Evolutionary conservation across 257 asterid genomes (phyloP).

Genomic region (Solanum medicagineum): DNA sequence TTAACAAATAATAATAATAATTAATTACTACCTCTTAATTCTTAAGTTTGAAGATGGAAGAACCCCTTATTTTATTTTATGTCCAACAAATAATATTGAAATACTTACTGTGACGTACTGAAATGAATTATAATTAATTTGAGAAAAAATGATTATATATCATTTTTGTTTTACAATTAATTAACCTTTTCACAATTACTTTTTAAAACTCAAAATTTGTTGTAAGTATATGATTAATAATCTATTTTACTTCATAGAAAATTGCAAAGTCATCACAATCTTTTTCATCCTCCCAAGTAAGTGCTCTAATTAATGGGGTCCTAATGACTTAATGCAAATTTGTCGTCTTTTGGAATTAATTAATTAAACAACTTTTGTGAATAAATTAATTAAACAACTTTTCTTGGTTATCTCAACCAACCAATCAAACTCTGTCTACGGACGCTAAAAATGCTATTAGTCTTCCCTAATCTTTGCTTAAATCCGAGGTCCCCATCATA

Average conservation of each 20-base stretch:
- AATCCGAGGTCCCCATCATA: constrained; percentile 33
- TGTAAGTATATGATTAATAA: not conserved
- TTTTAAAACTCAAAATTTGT: not conserved
- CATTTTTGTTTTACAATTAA: not conserved
- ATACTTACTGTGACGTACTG: not conserved
- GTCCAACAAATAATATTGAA: not conserved
- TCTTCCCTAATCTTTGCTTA: constrained; percentile 13
- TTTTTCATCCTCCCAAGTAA: not conserved
- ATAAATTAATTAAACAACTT: constrained; percentile 3
- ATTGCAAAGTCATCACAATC: not conserved
- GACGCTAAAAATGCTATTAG: constrained; percentile 18
- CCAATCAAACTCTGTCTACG: constrained; percentile 23
- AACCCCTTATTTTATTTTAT: not conserved
- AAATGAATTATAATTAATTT: not conserved
- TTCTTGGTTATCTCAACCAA: constrained; percentile 17
- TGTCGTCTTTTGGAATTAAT: constrained; percentile 8
- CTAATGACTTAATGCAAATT: not conserved
- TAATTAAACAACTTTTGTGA: not conserved
- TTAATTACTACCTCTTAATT: not conserved
- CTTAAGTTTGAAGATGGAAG: not conserved
- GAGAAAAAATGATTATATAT: not conserved
- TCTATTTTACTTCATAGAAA: not conserved
- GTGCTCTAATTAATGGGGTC: not conserved
- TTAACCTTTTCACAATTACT: not conserved
- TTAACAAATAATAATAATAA: not conserved